Evolutionary conservation across 2,329 filamentous ascomycete genomes (phyloP).

Genomic region (Rutstroemia sp.): DNA sequence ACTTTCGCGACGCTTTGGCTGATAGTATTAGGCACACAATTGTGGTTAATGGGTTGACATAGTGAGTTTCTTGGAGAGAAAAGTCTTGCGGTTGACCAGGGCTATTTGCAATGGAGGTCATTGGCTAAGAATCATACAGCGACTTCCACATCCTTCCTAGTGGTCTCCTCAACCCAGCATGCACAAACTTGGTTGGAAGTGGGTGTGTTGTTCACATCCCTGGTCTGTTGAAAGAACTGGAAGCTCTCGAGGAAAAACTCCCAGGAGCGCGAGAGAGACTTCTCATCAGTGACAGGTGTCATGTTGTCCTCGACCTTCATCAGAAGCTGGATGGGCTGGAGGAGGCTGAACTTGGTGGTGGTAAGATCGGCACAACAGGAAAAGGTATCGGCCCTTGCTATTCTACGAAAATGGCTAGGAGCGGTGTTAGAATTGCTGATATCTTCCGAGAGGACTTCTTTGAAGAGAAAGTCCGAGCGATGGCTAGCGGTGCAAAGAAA

Average conservation of each 20-base stretch:
- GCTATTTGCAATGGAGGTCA: neutral
- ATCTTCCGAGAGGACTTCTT: constrained; percentile 61
- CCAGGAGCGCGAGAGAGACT: constrained; percentile 48
- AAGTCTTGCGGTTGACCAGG: neutral
- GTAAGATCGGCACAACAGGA: constrained; percentile 38
- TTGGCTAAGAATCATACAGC: constrained; percentile 11
- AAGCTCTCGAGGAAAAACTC: constrained; percentile 51
- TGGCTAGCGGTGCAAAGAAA: constrained; percentile 58
- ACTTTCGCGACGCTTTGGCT: neutral
- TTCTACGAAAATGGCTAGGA: constrained; percentile 55
- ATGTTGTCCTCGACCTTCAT: constrained; percentile 57
- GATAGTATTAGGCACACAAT: constrained; percentile 31
- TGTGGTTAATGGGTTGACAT: constrained; percentile 34
- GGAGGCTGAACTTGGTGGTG: constrained; percentile 42
- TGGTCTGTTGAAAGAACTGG: constrained; percentile 58
- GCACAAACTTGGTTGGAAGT: constrained; percentile 67
- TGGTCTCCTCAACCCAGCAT: constrained; percentile 64
- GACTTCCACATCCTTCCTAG: constrained; percentile 53
- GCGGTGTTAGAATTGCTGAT: constrained; percentile 58
- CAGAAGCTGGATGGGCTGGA: constrained; percentile 62
- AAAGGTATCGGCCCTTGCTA: constrained; percentile 50
- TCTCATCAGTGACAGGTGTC: constrained; percentile 47
- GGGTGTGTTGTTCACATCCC: constrained; percentile 61
- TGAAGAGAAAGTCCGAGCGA: constrained; percentile 54
- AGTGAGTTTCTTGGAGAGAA: constrained; percentile 16